Evolutionary conservation across 177 flowering plant species (phyloP).

Genomic region (Vitis hybrid): DNA sequence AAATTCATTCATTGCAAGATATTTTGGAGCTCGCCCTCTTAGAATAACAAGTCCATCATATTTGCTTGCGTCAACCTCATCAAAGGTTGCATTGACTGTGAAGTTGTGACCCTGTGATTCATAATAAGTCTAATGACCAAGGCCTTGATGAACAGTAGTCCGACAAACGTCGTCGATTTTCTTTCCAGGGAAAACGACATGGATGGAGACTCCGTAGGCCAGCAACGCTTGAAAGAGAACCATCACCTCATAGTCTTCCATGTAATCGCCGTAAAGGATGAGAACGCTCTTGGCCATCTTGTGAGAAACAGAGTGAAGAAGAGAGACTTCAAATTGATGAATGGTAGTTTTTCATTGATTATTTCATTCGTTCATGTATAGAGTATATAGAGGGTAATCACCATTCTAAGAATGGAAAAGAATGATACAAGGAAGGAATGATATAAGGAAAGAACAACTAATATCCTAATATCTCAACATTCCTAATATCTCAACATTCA

Average conservation of each 20-base stretch:
- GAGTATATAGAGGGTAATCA: too few species aligned
- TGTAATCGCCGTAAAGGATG: constrained; percentile 66
- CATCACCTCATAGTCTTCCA: constrained; percentile 89
- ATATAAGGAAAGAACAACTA: too few species aligned
- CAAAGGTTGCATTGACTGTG: constrained; percentile 81
- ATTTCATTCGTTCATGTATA: too few species aligned
- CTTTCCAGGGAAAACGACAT: constrained; percentile 90
- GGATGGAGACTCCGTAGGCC: constrained; percentile 75
- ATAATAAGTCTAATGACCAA: constrained; percentile 69
- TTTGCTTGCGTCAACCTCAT: constrained; percentile 59
- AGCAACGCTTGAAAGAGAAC: constrained; percentile 87
- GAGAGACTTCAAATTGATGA: too few species aligned
- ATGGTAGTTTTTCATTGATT: too few species aligned
- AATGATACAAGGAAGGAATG: too few species aligned
- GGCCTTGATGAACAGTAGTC: constrained; percentile 66
- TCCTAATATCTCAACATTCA: too few species aligned
- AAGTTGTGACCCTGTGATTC: constrained; percentile 93
- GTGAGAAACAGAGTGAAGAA: too few species aligned
- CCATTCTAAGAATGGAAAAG: too few species aligned
- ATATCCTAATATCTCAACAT: too few species aligned
- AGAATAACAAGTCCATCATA: constrained; percentile 90
- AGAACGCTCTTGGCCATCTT: constrained; percentile 34
- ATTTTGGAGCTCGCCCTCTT: constrained; percentile 96
- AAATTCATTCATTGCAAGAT: constrained; percentile 76
- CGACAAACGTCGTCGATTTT: constrained; percentile 81